A percentile compares a stretch with the other conserved stretches of the same genome.
These are phyloP conservation scores for Penicillium mononematosum DNA, from an alignment of 495 filamentous ascomycete species.

Conservation along the genomic window DNA sequence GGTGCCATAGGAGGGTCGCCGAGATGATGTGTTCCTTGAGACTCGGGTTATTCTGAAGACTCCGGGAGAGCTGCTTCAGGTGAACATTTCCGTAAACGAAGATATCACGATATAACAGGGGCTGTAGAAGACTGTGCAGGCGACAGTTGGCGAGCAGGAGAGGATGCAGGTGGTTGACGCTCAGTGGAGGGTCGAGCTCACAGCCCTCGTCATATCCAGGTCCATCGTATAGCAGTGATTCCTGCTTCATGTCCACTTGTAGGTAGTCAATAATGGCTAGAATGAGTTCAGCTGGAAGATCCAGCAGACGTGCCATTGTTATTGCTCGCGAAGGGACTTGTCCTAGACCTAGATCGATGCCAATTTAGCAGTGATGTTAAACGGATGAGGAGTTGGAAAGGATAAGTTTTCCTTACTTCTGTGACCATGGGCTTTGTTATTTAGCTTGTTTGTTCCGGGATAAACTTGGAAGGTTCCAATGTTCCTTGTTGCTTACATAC, in stretches of 20 bases:
- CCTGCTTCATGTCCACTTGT: constrained; percentile 1
- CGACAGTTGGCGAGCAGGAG: background rate
- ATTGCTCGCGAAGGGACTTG: background rate
- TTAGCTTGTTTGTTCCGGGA: too few species aligned
- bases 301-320: constrained; percentile 3
- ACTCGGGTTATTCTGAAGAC: background rate
- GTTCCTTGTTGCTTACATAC: too few species aligned
- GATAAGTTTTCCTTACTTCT: too few species aligned
- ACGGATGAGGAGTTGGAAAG: background rate
- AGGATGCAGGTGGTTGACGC: constrained; percentile 1
- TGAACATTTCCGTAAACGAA: constrained; percentile 3
- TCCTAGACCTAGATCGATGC: background rate
- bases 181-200: background rate
- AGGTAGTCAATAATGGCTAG: constrained; percentile 3
- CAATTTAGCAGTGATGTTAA: background rate
- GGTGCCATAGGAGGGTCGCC: constrained; percentile 1
- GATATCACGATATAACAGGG: constrained; percentile 3
- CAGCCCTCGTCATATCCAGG: background rate
- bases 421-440: too few species aligned
- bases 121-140: constrained; percentile 3
- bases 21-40: constrained; percentile 8
- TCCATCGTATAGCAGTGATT: background rate
- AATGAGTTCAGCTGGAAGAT: constrained; percentile 6
- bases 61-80: constrained; percentile 5
- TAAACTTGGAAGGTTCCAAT: too few species aligned